A percentile compares a stretch with the other conserved stretches of the same genome.
Conservation (phyloP, 257 asterid species). For the Apocynum venetum region DNA sequence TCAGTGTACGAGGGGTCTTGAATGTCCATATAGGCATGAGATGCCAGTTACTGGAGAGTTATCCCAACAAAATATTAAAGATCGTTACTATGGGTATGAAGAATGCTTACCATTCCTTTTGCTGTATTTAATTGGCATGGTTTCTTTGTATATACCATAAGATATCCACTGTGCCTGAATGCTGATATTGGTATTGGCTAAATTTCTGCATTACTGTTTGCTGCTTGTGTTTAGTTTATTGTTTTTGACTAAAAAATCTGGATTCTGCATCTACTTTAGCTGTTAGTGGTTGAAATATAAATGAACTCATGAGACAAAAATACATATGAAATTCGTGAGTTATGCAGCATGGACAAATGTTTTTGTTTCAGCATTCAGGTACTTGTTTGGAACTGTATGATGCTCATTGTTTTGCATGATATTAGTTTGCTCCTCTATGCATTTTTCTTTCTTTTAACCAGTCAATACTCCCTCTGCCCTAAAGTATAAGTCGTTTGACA, state of each 20-base stretch:
- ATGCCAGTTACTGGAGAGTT: slow-evolving; percentile 98
- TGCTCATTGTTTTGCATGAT: not conserved
- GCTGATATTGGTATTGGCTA: not conserved
- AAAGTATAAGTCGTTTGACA: too few relatives aligned
- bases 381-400: too few relatives aligned
- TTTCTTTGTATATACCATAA: not conserved
- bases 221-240: not conserved
- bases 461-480: too few relatives aligned
- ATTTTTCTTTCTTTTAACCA: not conserved
- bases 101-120: not conserved
- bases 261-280: not conserved
- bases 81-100: slow-evolving; percentile 94
- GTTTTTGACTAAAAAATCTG: not conserved
- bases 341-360: not conserved
- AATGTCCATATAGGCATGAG: slow-evolving; percentile 98
- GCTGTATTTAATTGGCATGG: not conserved
- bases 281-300: not conserved
- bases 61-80: slow-evolving; percentile 94
- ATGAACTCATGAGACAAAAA: not conserved
- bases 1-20: slow-evolving; percentile 95
- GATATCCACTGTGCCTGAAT: not conserved
- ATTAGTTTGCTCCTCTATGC: not conserved
- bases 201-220: not conserved
- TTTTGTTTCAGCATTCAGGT: too few relatives aligned
- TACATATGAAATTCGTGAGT: not conserved